Evolutionary conservation across 208 protist genomes (phyloP), one percentile per base, ranked within the genome.

Genomic region (Leishmania lainsoni): DNA sequence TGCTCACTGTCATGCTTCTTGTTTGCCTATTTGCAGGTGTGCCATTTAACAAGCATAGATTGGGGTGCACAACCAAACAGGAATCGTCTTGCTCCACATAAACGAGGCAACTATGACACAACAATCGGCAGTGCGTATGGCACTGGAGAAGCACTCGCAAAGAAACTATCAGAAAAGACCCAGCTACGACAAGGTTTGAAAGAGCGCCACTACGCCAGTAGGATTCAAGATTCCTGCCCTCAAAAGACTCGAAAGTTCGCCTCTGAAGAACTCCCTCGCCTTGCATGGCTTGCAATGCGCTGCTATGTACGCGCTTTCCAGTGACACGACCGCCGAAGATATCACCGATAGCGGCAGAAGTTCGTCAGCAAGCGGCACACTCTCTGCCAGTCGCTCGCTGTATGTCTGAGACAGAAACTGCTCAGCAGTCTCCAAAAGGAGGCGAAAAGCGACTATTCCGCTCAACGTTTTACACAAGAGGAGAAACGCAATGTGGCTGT

Each of bases 391-490:
- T 59, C 84, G 83, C 39, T 49, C 54, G 49, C 74, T 52, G 68
- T 88, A 88, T n/a, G 80, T 82, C 45, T 87, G 83, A 5, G 76
- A 59, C 26, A 87, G 69, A 72, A 93, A 91, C 52, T 71, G 81
- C 56, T 91, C 87, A 3, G 80, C 86, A 0, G 90, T 80, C 58
- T 93, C 90, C n/a, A 93, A 58, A 54, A 93, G 56, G 0, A 91
- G 42, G 29, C 90, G 87, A 75, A 87, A 90, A 0, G 90, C 85
- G 26, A 91, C 26, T 5, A 90, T 29, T 35, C 79, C 85, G 74
- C 85, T 87, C 6, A 86, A 56, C 12, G 74, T 32, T 69, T 90
- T 90, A n/a, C 81, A 78, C 12, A 80, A 1, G 5, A 87, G 77
- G 32, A 86, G 48, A 65, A 81, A 76, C 3, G 58, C 17, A 9